Percentiles rank a stretch among this genome's conserved stretches.
phyloP scores from a whole-genome alignment of 2,329 filamentous ascomycete species.

The Fusarium sp. region DNA sequence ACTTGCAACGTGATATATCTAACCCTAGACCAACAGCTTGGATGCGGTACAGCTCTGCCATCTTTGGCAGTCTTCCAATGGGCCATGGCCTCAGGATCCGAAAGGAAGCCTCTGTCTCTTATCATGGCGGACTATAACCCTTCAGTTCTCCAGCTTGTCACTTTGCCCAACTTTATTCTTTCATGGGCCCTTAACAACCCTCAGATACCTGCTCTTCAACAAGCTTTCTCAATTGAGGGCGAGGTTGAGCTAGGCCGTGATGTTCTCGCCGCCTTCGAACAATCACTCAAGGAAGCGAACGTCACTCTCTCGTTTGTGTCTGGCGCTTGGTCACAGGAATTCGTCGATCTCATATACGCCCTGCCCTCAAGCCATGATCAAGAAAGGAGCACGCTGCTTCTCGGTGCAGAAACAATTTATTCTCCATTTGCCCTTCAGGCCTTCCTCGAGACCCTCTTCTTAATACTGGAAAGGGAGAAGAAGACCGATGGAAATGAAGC shows the following conservation, averaged over 20 bases:
- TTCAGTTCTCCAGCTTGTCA: conserved; percentile 80
- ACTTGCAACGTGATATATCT: conserved; percentile 10
- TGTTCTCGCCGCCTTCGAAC: conserved; percentile 68
- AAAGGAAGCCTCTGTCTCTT: conserved; percentile 61
- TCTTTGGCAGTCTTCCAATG: conserved; percentile 77
- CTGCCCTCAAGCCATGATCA: conserved; percentile 19
- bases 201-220: conserved; percentile 52
- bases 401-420: conserved; percentile 87
- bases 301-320: conserved; percentile 76
- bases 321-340: conserved; percentile 76
- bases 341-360: conserved; percentile 68
- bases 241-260: conserved; percentile 72
- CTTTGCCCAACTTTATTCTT: conserved; percentile 80
- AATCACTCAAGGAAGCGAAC: conserved; percentile 58
- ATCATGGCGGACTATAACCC: conserved; percentile 84
- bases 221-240: conserved; percentile 61
- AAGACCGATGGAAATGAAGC: conserved; percentile 54
- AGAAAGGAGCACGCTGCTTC: conserved; percentile 59
- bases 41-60: conserved; percentile 81
- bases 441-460: conserved; percentile 75
- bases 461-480: conserved; percentile 62
- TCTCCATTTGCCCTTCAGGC: conserved; percentile 75
- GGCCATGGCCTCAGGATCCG: conserved; percentile 46
- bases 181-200: conserved; percentile 68
- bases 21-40: conserved; percentile 63